Conservation (phyloP, 352 stramenopile species). For the Phytophthora kernoviae region DNA sequence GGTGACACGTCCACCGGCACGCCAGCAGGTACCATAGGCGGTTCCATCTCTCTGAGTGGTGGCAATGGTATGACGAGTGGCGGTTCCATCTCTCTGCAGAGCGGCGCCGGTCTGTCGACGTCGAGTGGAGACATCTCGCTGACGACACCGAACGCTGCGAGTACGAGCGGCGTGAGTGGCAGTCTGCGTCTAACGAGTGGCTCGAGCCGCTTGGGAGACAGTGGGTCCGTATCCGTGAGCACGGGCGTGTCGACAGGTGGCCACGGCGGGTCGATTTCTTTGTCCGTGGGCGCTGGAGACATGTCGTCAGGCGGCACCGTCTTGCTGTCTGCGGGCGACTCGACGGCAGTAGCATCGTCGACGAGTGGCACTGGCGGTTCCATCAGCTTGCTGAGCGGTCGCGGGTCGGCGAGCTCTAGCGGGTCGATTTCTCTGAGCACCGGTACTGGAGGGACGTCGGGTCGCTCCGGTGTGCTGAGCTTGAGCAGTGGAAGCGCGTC, state of each 20-base stretch:
- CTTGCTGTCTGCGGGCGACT: conserved; percentile 9
- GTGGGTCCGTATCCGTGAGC: conserved; percentile 12
- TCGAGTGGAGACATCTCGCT: conserved; percentile 19
- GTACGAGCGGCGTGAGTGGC: conserved; percentile 9
- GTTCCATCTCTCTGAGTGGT: too few species aligned
- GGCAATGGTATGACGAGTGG: background rate
- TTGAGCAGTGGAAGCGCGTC: background rate
- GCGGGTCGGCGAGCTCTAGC: conserved; percentile 16
- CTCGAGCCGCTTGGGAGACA: background rate
- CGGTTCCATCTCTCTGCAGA: too few species aligned
- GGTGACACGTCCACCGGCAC: background rate
- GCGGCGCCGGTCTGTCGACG: conserved; percentile 25
- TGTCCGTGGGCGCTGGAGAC: conserved; percentile 26
- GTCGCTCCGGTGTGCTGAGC: background rate
- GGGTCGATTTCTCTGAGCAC: conserved; percentile 10
- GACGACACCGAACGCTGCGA: background rate
- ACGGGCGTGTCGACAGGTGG: conserved; percentile 21
- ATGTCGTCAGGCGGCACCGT: conserved; percentile 22
- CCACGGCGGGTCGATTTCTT: conserved; percentile 26
- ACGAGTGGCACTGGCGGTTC: background rate
- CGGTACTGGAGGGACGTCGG: conserved; percentile 1
- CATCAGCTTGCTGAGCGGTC: conserved; percentile 15
- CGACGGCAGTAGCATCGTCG: background rate
- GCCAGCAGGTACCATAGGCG: conserved; percentile 36
- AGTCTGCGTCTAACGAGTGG: conserved; percentile 2